Base-by-base conservation (phyloP, 2,329 filamentous ascomycete species). In the Penicillium hesseltinei region DNA sequence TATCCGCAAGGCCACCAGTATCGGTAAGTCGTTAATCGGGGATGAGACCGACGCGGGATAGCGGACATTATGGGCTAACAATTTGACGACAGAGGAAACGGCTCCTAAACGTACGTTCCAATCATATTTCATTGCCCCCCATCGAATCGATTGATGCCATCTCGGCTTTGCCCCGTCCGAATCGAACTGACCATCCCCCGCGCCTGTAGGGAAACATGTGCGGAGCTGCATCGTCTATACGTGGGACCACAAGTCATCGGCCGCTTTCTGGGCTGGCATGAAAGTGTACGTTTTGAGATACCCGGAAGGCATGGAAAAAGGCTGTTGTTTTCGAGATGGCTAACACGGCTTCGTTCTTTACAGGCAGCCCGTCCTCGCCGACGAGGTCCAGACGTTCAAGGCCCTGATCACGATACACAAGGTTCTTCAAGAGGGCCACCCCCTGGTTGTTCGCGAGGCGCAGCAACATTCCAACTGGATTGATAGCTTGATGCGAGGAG, bases 371-470 rank as follows among this genome's bases (percentile, higher is more conserved):
- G 92, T 99, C 71, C 85, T 97, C 64, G 93, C 94, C 76, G 94
- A 99, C 73, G 94, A 99, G 80, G 88, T 99, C 39, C 94, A 99
- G 80, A 97, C 94, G 4, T 99, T 97, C 84, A 99, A 99, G 76
- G 92, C 94, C 47, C 84, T 99, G 60, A 97, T 97, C 71, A 97
- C 92, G 23, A 86, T 97, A 64, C 94, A 99, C 80, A 97, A 97
- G 75, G 93, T 99, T 52, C 82, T 99, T 19, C 94, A 99, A 73
- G 94, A 99, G 76, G 94, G 94, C 17, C 94, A 99, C 71, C 92
- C 94, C 0, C 82, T 90, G 55, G 90, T 90, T 2, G 78, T 99
- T 35, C 88, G 88, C 69, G 94, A 99, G 75, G 94, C 92, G 29
- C 90, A 97, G 80, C 84, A 87, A 58, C 91, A 97, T 79, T 84